phyloP scores from a whole-genome alignment of 1,139 yeast genomes.

The Blastobotrys aristatus region DNA sequence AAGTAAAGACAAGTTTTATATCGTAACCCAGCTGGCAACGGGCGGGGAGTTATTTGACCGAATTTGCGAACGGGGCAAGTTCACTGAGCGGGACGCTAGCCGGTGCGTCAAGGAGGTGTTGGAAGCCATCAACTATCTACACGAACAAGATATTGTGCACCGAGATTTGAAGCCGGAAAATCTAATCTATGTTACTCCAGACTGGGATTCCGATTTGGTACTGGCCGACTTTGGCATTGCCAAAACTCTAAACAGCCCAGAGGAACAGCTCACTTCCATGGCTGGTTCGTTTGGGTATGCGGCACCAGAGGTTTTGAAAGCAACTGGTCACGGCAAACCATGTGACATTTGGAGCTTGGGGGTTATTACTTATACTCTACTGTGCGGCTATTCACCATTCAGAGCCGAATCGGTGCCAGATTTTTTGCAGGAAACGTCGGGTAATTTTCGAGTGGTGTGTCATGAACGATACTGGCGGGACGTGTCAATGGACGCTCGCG shows the following conservation, averaged over 20 bases:
- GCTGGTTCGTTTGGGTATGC: constrained; percentile 95
- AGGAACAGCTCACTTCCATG: constrained; percentile 64
- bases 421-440: constrained; percentile 76
- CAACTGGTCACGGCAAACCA: constrained; percentile 82
- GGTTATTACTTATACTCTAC: constrained; percentile 80
- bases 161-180: constrained; percentile 91
- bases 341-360: constrained; percentile 94
- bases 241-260: constrained; percentile 52
- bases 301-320: constrained; percentile 81
- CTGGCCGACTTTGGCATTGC: constrained; percentile 95
- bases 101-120: constrained; percentile 62
- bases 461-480: constrained; percentile 84
- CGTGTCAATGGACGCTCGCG: constrained; percentile 68
- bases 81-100: constrained; percentile 82
- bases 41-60: constrained; percentile 92
- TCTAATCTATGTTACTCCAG: constrained; percentile 56
- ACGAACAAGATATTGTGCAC: constrained; percentile 71
- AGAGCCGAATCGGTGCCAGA: constrained; percentile 77
- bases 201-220: constrained; percentile 60
- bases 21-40: constrained; percentile 60
- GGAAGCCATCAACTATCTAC: constrained; percentile 71
- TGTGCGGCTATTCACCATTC: constrained; percentile 93
- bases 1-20: constrained; percentile 49
- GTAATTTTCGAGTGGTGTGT: constrained; percentile 59
- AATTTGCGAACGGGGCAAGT: constrained; percentile 67